These are phyloP conservation scores for Hemisphaericaspora nanyangensis DNA, from an alignment of 805 yeast species.

Conservation along the genomic window DNA sequence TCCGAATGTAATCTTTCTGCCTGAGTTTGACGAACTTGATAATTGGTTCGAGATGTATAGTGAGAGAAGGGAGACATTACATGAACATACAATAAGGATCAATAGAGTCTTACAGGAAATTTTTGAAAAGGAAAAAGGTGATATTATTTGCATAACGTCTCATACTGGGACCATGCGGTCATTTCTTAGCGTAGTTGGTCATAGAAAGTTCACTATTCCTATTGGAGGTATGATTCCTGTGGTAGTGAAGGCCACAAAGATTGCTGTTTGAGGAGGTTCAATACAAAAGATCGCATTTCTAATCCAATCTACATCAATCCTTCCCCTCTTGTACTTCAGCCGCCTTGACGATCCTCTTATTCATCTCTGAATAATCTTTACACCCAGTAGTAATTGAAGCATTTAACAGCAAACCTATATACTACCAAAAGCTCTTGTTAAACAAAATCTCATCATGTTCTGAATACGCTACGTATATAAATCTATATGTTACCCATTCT, in stretches of 20 bases:
- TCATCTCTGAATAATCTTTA: no score
- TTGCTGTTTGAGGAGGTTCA: no score
- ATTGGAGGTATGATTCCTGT: constrained; percentile 61
- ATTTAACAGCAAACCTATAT: no score
- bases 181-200: constrained; percentile 47
- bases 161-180: constrained; percentile 61
- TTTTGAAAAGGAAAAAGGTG: constrained; percentile 20
- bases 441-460: no score
- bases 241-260: constrained; percentile 41
- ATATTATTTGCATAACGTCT: constrained; percentile 47
- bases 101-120: constrained; percentile 36
- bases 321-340: no score
- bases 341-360: no score
- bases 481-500: no score
- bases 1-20: constrained; percentile 35
- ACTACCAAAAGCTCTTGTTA: no score
- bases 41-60: constrained; percentile 33
- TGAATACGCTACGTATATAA: no score
- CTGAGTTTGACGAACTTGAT: constrained; percentile 45
- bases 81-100: constrained; percentile 47
- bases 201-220: constrained; percentile 49
- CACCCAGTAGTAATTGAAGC: no score
- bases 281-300: no score
- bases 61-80: constrained; percentile 31
- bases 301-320: no score